phyloP scores from a whole-genome alignment of 2,329 filamentous ascomycete species.

The Verticillium klebahnii region DNA sequence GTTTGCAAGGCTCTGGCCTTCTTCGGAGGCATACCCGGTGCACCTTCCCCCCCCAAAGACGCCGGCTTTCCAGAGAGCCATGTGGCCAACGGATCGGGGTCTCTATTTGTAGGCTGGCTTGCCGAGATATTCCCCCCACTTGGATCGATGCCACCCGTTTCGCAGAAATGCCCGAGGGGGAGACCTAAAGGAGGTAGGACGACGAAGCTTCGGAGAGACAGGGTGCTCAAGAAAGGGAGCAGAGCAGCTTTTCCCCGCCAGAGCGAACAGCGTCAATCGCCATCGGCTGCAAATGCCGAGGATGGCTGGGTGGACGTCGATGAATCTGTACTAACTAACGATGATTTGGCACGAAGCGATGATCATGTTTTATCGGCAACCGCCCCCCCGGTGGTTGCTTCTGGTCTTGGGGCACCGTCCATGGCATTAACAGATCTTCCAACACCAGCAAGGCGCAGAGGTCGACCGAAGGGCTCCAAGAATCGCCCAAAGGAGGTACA shows the following conservation, averaged over 20 bases:
- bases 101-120: conserved; percentile 57
- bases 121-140: conserved; percentile 54
- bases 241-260: conserved; percentile 35
- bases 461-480: conserved; percentile 49
- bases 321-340: neutral
- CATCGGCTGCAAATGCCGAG: neutral
- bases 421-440: neutral
- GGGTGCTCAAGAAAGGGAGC: conserved; percentile 9
- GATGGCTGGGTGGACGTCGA: neutral
- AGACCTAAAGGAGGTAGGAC: neutral
- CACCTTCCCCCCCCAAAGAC: conserved; percentile 45
- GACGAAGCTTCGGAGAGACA: neutral
- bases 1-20: conserved; percentile 59
- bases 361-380: conserved; percentile 31
- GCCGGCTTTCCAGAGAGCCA: conserved; percentile 52
- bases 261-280: conserved; percentile 36
- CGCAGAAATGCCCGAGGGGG: neutral
- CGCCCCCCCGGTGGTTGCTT: neutral
- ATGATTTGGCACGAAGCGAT: conserved; percentile 29
- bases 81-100: conserved; percentile 51
- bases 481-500: conserved; percentile 36
- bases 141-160: conserved; percentile 6
- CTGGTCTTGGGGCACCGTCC: neutral
- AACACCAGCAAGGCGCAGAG: conserved; percentile 20
- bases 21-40: conserved; percentile 56